Percentiles rank a stretch among this genome's conserved stretches.
Evolutionary conservation across 352 stramenopile genomes (phyloP).

Genomic region (Pythium sukuiense): DNA sequence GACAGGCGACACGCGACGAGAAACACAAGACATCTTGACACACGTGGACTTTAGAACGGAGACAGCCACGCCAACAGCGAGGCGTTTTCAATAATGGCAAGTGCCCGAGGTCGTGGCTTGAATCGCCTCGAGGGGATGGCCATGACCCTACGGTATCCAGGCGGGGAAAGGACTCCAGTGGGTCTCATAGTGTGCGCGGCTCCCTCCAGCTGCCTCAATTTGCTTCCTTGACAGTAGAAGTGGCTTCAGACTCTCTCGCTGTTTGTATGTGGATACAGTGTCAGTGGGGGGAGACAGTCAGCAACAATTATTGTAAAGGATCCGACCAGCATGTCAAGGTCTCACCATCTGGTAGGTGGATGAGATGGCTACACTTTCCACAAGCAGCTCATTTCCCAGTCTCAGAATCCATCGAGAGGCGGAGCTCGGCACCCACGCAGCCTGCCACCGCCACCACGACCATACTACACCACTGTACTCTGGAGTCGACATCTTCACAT

Average conservation of each 20-base stretch:
- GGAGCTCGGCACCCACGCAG: background rate
- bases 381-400: background rate
- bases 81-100: background rate
- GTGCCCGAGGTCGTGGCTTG: background rate
- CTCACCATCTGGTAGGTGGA: background rate
- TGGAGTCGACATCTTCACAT: background rate
- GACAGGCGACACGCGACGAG: background rate
- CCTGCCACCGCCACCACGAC: background rate
- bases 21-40: background rate
- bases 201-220: background rate
- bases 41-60: background rate
- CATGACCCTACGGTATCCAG: background rate
- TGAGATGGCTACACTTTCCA: background rate
- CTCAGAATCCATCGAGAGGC: background rate
- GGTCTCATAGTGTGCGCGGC: background rate
- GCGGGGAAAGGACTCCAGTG: background rate
- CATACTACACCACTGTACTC: too few species aligned
- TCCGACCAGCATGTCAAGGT: background rate
- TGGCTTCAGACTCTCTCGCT: background rate
- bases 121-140: background rate
- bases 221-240: too few species aligned
- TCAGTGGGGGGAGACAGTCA: background rate
- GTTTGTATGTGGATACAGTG: background rate
- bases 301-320: background rate
- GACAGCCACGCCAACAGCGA: too few species aligned